These are phyloP conservation scores for Asparagopsis taxiformis DNA, from an alignment of 31 red algal genomes.

Conservation along the genomic window DNA sequence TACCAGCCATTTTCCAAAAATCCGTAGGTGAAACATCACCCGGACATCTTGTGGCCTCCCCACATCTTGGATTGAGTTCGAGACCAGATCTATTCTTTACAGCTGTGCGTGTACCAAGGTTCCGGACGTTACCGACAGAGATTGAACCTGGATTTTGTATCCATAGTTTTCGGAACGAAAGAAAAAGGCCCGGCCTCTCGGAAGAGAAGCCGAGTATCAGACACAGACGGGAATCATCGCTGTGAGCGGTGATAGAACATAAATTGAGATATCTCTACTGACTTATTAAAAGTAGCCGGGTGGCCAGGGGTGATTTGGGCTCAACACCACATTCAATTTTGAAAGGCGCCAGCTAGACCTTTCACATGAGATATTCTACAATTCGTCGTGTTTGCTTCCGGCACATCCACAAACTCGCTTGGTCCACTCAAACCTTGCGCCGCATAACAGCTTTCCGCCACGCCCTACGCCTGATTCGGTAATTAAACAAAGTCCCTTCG, in stretches of 20 bases:
- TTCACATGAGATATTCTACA: too few species aligned
- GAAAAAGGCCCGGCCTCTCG: too few species aligned
- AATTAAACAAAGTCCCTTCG: slow-evolving; percentile 45
- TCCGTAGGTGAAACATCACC: neutral
- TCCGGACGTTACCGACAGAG: slow-evolving; percentile 38
- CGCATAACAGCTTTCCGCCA: slow-evolving; percentile 12
- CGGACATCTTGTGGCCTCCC: slow-evolving; percentile 40
- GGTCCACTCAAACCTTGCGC: slow-evolving; percentile 31
- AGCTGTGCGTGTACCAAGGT: slow-evolving; percentile 52
- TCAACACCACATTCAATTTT: too few species aligned
- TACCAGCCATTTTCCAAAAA: slow-evolving; percentile 57
- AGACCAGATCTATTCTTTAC: slow-evolving; percentile 54
- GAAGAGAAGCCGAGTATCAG: too few species aligned
- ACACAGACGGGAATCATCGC: too few species aligned
- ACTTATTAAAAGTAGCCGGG: too few species aligned
- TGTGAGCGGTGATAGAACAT: too few species aligned
- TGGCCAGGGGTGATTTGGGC: too few species aligned
- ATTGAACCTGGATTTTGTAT: slow-evolving; percentile 74
- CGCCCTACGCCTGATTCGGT: slow-evolving; percentile 31
- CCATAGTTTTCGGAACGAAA: too few species aligned
- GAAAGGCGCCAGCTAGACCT: too few species aligned
- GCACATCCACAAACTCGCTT: slow-evolving; percentile 28
- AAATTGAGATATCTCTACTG: too few species aligned
- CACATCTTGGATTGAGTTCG: slow-evolving; percentile 53
- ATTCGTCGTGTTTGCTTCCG: too few species aligned